A percentile compares a stretch with the other conserved stretches of the same genome.
Conservation (phyloP, 257 asterid species). For the Avicennia marina region DNA sequence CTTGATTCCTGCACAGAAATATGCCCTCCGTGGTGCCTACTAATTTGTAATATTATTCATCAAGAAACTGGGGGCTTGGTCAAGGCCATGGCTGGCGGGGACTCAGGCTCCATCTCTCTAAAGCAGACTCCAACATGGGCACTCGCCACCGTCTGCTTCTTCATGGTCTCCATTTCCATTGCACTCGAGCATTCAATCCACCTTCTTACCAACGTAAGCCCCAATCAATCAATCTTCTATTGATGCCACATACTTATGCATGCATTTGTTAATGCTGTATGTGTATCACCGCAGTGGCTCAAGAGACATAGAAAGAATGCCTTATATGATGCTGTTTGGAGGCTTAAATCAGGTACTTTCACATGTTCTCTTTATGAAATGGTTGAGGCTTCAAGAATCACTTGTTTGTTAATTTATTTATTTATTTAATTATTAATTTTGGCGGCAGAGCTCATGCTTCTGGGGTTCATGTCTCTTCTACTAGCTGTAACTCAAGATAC, state of each 20-base stretch:
- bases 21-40: no score
- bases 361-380: background rate
- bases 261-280: background rate
- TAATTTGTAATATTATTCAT: no score
- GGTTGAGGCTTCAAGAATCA: no score
- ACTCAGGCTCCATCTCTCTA: conserved; percentile 24
- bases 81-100: conserved; percentile 17
- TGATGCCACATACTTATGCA: background rate
- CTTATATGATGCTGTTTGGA: conserved; percentile 45
- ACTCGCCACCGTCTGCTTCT: conserved; percentile 47
- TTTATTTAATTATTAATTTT: background rate
- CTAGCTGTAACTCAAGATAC: conserved; percentile 37
- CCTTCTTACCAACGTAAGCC: conserved; percentile 36
- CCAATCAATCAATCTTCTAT: background rate
- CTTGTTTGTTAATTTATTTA: no score
- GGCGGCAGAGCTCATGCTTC: conserved; percentile 52
- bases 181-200: conserved; percentile 38
- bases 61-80: no score
- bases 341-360: conserved; percentile 44
- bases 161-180: conserved; percentile 36
- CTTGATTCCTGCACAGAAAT: no score
- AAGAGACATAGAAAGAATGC: conserved; percentile 34
- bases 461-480: conserved; percentile 52
- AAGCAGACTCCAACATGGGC: conserved; percentile 61
- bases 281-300: conserved; percentile 39